phyloP scores from a whole-genome alignment of 805 yeast species.

The Metschnikowia cerradonensis region DNA sequence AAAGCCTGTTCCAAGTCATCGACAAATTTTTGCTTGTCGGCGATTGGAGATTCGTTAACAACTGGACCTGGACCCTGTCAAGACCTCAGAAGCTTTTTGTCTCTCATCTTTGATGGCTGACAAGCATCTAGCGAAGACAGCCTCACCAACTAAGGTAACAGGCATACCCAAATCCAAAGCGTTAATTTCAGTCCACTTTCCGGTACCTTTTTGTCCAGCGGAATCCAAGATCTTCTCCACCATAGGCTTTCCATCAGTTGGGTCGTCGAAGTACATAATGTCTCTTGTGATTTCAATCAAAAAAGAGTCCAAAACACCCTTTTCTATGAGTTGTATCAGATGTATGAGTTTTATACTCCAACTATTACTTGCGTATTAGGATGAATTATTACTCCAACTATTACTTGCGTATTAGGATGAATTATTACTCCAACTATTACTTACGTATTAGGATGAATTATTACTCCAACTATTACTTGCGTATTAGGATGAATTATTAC shows the following conservation, averaged over 20 bases:
- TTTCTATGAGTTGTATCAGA: slow-evolving; percentile 18
- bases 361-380: too few species aligned
- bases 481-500: too few species aligned
- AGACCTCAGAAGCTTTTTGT: slow-evolving; percentile 71
- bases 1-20: slow-evolving; percentile 97
- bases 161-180: slow-evolving; percentile 98
- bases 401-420: too few species aligned
- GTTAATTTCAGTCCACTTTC: slow-evolving; percentile 99
- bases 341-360: too few species aligned
- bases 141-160: slow-evolving; percentile 96
- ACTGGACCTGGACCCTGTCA: slow-evolving; percentile 84
- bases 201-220: slow-evolving; percentile 99
- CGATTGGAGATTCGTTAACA: slow-evolving; percentile 49
- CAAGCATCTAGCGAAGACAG: slow-evolving; percentile 93
- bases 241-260: slow-evolving; percentile 81
- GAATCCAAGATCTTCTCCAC: slow-evolving; percentile 95
- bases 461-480: too few species aligned
- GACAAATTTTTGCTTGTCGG: slow-evolving; percentile 78
- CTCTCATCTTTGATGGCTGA: slow-evolving; percentile 93
- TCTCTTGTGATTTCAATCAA: slow-evolving; percentile 95
- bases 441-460: too few species aligned
- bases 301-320: slow-evolving; percentile 96
- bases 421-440: too few species aligned
- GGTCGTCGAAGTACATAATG: slow-evolving; percentile 82
- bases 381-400: too few species aligned